phyloP scores from a whole-genome alignment of 306 rosid species.

The Begonia loranthoides region DNA sequence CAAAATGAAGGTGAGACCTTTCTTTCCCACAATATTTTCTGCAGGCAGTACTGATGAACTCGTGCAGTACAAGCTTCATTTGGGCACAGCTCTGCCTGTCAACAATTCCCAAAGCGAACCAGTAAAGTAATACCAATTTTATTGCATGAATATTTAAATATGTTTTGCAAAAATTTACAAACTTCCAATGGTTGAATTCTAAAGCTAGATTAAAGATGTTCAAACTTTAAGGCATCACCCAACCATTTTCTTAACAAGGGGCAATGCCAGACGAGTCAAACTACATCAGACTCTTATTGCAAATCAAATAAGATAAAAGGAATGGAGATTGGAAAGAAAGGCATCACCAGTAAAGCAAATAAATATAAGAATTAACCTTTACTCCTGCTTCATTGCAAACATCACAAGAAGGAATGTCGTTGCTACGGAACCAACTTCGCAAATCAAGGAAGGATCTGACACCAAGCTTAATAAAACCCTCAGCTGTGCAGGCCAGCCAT shows the following conservation, averaged over 20 bases:
- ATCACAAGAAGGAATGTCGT: slow-evolving; percentile 62
- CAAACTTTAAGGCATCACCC: no score
- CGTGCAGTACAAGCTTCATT: slow-evolving; percentile 54
- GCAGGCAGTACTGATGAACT: slow-evolving; percentile 65
- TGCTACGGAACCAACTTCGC: slow-evolving; percentile 76
- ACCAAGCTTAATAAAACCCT: slow-evolving; percentile 64
- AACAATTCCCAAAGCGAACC: slow-evolving; percentile 3
- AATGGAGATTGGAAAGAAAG: no score
- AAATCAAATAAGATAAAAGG: no score
- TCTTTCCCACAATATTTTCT: slow-evolving; percentile 39
- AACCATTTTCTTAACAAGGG: no score
- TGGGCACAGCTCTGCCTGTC: slow-evolving; percentile 63
- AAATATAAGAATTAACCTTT: slow-evolving; percentile 39
- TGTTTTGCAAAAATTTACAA: no score
- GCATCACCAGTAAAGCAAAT: neutral
- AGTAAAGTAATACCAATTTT: neutral
- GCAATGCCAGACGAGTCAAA: no score
- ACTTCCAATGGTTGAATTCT: no score
- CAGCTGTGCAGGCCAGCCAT: slow-evolving; percentile 55
- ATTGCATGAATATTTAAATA: no score
- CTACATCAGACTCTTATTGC: no score
- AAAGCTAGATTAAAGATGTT: no score
- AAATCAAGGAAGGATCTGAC: slow-evolving; percentile 83
- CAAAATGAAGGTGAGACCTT: slow-evolving; percentile 27
- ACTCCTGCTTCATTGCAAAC: slow-evolving; percentile 95